These are phyloP conservation scores for Monilinia vaccinii-corymbosi DNA, from an alignment of 2,329 filamentous ascomycete genomes.

Conservation along the genomic window DNA sequence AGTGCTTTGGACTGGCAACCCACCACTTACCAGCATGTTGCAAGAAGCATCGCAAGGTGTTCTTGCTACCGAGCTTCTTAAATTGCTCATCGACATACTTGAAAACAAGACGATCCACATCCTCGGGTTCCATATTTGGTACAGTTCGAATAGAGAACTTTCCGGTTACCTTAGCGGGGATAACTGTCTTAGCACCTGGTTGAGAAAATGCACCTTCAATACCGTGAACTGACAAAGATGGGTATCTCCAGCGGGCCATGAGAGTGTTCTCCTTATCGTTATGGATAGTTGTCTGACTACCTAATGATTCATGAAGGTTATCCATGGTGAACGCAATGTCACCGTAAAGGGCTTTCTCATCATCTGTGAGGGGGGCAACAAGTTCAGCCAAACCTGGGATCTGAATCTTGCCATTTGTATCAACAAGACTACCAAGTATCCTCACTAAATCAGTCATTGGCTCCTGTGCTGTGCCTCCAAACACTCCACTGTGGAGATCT, in stretches of 20 bases:
- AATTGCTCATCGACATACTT: constrained; percentile 78
- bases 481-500: constrained; percentile 94
- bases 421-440: constrained; percentile 75
- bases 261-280: constrained; percentile 84
- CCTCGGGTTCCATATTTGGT: constrained; percentile 89
- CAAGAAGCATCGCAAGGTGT: constrained; percentile 70
- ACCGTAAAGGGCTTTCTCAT: constrained; percentile 82
- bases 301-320: constrained; percentile 83
- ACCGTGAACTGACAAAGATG: constrained; percentile 88
- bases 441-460: constrained; percentile 94
- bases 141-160: constrained; percentile 99
- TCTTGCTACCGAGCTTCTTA: constrained; percentile 83
- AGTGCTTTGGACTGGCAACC: constrained; percentile 95
- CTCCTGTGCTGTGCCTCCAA: constrained; percentile 92
- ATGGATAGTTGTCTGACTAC: constrained; percentile 79
- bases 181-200: constrained; percentile 94
- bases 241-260: constrained; percentile 94
- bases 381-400: constrained; percentile 93
- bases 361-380: constrained; percentile 76
- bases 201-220: constrained; percentile 91
- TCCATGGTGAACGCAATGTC: constrained; percentile 94
- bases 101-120: constrained; percentile 78
- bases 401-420: constrained; percentile 82
- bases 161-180: constrained; percentile 92
- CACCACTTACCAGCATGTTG: constrained; percentile 98